Conservation (phyloP, 495 filamentous ascomycete genomes). For the Niebla homalea region DNA sequence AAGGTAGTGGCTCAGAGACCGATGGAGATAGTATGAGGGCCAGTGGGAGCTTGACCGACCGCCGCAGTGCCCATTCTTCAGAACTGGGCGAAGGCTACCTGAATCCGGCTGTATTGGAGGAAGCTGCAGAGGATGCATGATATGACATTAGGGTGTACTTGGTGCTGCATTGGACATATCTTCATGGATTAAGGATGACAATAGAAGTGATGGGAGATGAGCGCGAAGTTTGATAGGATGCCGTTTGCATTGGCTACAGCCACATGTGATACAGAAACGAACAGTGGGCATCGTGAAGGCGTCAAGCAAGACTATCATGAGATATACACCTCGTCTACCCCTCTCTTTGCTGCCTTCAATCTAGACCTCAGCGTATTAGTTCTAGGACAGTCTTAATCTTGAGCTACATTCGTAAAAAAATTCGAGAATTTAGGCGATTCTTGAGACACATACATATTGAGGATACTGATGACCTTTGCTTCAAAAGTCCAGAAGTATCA, state of each 20-base stretch:
- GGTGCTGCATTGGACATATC: neutral
- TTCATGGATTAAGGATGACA: neutral
- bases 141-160: neutral
- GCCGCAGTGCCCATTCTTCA: neutral
- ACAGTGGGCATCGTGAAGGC: no score
- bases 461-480: no score
- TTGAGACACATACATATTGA: neutral
- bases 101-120: constrained; percentile 49
- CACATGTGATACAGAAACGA: no score
- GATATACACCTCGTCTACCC: no score
- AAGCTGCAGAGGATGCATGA: constrained; percentile 45
- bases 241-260: no score
- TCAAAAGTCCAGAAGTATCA: neutral
- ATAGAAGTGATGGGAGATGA: no score
- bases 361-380: no score
- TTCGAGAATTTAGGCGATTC: neutral
- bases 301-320: no score
- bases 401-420: neutral
- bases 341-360: no score
- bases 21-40: constrained; percentile 9
- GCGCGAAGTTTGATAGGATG: no score
- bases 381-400: no score
- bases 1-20: constrained; percentile 23
- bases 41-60: neutral
- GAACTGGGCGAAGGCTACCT: constrained; percentile 42